A percentile compares a stretch with the other conserved stretches of the same genome.
phyloP scores from a whole-genome alignment of 345 rosid species.

The Kernera saxatilis region DNA sequence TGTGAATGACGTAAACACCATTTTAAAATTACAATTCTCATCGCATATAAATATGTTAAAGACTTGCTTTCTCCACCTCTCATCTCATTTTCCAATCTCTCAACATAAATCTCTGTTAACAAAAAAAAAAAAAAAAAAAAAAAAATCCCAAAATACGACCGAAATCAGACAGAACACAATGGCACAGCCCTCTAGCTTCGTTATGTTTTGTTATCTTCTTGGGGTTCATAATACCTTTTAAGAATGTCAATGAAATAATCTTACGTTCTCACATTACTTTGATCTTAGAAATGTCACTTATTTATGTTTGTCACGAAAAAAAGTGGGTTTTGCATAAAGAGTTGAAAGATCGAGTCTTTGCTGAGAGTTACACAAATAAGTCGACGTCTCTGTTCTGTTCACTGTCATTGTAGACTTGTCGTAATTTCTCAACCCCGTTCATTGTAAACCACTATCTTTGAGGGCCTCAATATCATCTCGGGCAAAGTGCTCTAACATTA shows the following conservation, averaged over 20 bases:
- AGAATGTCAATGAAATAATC: too few relatives aligned
- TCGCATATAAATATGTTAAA: background rate
- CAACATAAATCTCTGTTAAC: too few relatives aligned
- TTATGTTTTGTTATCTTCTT: background rate
- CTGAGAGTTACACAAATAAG: background rate
- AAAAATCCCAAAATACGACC: background rate
- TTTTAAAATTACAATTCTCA: background rate
- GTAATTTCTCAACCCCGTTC: background rate
- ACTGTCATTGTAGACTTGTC: background rate
- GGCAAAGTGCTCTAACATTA: background rate
- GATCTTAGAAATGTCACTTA: too few relatives aligned
- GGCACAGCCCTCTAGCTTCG: slow-evolving; percentile 35
- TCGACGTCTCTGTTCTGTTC: background rate
- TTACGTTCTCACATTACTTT: too few relatives aligned
- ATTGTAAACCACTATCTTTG: background rate
- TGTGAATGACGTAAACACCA: background rate
- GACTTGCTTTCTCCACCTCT: background rate
- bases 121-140: too few relatives aligned
- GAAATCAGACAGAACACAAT: slow-evolving; percentile 30
- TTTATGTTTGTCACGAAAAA: too few relatives aligned
- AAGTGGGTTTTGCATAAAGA: background rate
- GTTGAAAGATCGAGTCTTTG: background rate
- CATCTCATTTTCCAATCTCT: background rate
- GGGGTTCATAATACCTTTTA: too few relatives aligned
- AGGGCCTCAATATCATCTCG: background rate